Conservation (phyloP, 768 basidiomycete genomes). For the Pluteus cervinus region DNA sequence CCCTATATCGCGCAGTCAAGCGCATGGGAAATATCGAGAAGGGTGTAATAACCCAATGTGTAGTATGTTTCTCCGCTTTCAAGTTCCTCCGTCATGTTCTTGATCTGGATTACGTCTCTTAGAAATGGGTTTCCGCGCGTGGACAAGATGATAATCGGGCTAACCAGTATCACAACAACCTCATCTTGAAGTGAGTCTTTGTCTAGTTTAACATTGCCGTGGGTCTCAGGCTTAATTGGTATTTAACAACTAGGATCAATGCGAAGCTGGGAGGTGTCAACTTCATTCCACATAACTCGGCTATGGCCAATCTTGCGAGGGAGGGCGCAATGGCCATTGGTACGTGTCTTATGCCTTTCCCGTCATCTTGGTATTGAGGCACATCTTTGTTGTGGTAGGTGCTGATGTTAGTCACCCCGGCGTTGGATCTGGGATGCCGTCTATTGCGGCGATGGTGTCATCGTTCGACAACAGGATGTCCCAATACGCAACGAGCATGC, state of each 20-base stretch:
- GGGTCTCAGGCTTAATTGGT: background rate
- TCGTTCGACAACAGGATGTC: constrained; percentile 42
- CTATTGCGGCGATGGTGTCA: constrained; percentile 53
- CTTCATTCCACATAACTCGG: constrained; percentile 21
- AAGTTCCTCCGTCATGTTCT: background rate
- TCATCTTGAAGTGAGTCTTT: constrained; percentile 41
- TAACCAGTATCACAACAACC: constrained; percentile 52
- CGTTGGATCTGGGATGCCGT: constrained; percentile 46
- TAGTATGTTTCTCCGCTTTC: background rate
- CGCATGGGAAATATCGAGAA: constrained; percentile 43
- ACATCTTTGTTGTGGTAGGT: constrained; percentile 24
- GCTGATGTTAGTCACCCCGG: constrained; percentile 61
- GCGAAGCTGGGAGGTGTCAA: constrained; percentile 50
- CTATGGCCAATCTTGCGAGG: constrained; percentile 20
- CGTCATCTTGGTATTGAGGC: background rate
- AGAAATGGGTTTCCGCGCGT: constrained; percentile 12
- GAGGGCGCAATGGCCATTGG: constrained; percentile 35
- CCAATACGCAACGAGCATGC: constrained; percentile 36
- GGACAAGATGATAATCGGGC: constrained; percentile 26
- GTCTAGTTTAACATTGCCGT: background rate
- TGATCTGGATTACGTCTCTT: background rate
- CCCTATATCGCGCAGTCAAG: constrained; percentile 42
- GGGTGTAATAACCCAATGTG: constrained; percentile 15
- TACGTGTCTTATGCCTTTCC: constrained; percentile 8
- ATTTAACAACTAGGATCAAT: constrained; percentile 35